Conservation (phyloP, 108 stramenopile genomes). For the Craspedostauros australis region DNA sequence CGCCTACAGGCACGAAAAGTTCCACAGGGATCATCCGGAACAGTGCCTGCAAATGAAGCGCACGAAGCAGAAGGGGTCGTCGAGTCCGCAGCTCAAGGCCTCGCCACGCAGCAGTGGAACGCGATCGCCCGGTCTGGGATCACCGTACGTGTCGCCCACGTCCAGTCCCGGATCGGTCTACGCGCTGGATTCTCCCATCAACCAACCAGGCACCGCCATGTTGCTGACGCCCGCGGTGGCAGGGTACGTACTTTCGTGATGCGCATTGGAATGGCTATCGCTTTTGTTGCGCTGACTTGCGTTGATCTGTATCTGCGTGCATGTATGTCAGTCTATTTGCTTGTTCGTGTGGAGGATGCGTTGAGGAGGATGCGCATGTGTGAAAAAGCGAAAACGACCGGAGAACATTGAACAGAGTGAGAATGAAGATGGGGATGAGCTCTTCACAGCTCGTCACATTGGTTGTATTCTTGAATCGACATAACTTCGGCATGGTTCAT, state of each 20-base stretch:
- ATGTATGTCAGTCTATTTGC: slow-evolving; percentile 2
- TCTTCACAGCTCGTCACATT: too few relatives aligned
- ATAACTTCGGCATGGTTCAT: too few relatives aligned
- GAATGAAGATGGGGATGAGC: too few relatives aligned
- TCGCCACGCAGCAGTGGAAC: slow-evolving; percentile 40
- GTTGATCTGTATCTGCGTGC: neutral
- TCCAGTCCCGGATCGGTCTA: too few relatives aligned
- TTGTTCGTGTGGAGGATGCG: neutral
- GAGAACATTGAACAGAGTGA: too few relatives aligned
- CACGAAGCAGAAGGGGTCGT: slow-evolving; percentile 75
- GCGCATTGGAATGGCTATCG: neutral
- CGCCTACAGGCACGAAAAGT: slow-evolving; percentile 89
- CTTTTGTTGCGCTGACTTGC: neutral
- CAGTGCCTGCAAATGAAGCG: slow-evolving; percentile 82
- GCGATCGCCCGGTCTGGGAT: slow-evolving; percentile 6
- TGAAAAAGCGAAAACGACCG: too few relatives aligned
- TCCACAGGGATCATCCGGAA: slow-evolving; percentile 85
- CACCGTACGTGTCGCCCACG: slow-evolving; percentile 23
- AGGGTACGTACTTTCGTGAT: slow-evolving; percentile 3
- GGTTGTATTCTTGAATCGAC: too few relatives aligned
- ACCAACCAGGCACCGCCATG: neutral
- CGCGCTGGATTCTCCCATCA: slow-evolving; percentile 20
- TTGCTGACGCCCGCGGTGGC: neutral
- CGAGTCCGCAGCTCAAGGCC: slow-evolving; percentile 29
- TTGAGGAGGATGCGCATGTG: too few relatives aligned